These are phyloP conservation scores for Stentor coeruleus DNA, from an alignment of 73 alveolate species.

Conservation along the genomic window DNA sequence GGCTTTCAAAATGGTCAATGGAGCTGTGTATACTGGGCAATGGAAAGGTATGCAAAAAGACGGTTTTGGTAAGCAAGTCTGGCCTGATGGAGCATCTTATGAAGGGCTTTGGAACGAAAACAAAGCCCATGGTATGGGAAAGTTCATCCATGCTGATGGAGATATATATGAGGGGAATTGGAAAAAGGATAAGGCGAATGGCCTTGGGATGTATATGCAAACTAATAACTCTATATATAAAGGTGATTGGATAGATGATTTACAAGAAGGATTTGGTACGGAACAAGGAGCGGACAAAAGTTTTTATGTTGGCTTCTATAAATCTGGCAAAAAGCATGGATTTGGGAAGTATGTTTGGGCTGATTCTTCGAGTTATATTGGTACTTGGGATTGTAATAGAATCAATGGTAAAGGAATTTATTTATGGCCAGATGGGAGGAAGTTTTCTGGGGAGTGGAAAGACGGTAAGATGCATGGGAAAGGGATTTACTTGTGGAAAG, in stretches of 20 bases:
- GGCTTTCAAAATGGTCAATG: not conserved
- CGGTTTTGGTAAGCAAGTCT: constrained; percentile 31
- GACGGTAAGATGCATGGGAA: constrained; percentile 84
- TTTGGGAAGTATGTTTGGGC: constrained; percentile 59
- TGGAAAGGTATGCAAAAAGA: constrained; percentile 31
- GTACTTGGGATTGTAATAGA: constrained; percentile 79
- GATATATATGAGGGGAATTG: constrained; percentile 66
- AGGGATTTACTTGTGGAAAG: constrained; percentile 73
- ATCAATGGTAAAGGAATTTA: constrained; percentile 63
- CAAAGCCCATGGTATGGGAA: constrained; percentile 62
- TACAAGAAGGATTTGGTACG: constrained; percentile 24
- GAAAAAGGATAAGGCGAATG: constrained; percentile 56
- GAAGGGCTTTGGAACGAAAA: constrained; percentile 61
- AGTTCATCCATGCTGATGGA: constrained; percentile 60
- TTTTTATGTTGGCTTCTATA: constrained; percentile 67
- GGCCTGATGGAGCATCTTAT: constrained; percentile 69
- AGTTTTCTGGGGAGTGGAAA: constrained; percentile 76
- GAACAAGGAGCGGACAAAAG: too few species aligned
- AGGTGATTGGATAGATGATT: constrained; percentile 28
- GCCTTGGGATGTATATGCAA: constrained; percentile 49
- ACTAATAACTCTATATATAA: constrained; percentile 15
- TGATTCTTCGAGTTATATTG: constrained; percentile 61
- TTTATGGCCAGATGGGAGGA: constrained; percentile 57
- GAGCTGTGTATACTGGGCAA: constrained; percentile 24
- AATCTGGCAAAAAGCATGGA: constrained; percentile 56